A percentile compares a stretch with the other conserved stretches of the same genome.
phyloP scores from a whole-genome alignment of 2,329 filamentous ascomycete species.

The Phaeoacremonium minimum region DNA sequence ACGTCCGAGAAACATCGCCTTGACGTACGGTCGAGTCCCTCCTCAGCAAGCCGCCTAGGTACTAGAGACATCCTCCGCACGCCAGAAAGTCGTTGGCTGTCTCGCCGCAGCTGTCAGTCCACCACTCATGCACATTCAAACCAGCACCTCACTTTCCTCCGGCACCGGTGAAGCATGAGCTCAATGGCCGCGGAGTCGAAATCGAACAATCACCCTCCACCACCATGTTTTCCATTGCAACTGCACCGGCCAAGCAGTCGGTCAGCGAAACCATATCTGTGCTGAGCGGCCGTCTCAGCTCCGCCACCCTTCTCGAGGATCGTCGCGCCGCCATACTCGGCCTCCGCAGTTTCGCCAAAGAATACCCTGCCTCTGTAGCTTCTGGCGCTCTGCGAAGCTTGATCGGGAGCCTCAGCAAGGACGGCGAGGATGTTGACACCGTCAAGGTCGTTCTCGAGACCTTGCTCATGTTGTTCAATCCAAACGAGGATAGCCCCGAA shows the following conservation, averaged over 20 bases:
- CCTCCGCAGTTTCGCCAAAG: conserved; percentile 90
- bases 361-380: conserved; percentile 92
- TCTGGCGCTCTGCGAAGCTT: conserved; percentile 87
- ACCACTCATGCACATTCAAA: too few species aligned
- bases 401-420: conserved; percentile 79
- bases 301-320: conserved; percentile 89
- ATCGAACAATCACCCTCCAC: conserved; percentile 4
- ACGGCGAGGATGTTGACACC: conserved; percentile 93
- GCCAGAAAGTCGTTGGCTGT: too few species aligned
- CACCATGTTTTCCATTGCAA: conserved; percentile 60
- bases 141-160: too few species aligned
- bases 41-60: too few species aligned
- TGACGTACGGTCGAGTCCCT: too few species aligned
- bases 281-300: conserved; percentile 80
- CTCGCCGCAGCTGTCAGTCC: too few species aligned
- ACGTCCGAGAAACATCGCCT: too few species aligned
- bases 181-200: conserved; percentile 7
- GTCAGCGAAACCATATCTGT: conserved; percentile 92
- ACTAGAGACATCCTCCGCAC: too few species aligned
- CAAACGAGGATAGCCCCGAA: conserved; percentile 72
- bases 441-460: conserved; percentile 95
- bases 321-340: conserved; percentile 89
- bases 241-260: conserved; percentile 89
- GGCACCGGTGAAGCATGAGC: neutral
- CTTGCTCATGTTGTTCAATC: conserved; percentile 83